A percentile compares a stretch with the other conserved stretches of the same genome.
Conservation (phyloP, 2,329 filamentous ascomycete genomes). For the Phaeosphaeriaceae sp. region DNA sequence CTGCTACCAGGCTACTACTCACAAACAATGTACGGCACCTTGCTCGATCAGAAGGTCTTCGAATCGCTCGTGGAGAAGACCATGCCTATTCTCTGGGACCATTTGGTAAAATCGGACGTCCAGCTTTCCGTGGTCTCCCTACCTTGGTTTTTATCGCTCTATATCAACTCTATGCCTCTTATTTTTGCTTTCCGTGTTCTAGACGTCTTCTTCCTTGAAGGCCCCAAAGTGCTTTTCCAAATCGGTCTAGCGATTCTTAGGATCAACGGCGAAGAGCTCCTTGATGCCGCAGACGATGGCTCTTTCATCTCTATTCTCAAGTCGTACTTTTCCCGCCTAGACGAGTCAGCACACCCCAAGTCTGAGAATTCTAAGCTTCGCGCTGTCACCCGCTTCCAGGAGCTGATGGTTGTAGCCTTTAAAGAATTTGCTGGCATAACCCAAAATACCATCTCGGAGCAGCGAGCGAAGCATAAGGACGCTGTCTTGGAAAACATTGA, state of each 20-base stretch:
- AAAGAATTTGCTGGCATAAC: conserved; percentile 98
- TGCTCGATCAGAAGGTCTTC: conserved; percentile 96
- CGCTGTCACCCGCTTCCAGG: conserved; percentile 94
- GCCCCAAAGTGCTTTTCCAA: conserved; percentile 96
- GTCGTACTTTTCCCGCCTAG: conserved; percentile 88
- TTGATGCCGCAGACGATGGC: conserved; percentile 92
- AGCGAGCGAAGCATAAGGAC: conserved; percentile 91
- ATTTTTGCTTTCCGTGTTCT: conserved; percentile 96
- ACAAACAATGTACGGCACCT: conserved; percentile 97
- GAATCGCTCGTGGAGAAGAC: conserved; percentile 98
- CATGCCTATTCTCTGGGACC: conserved; percentile 98
- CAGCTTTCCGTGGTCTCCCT: conserved; percentile 96
- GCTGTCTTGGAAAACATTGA: conserved; percentile 95
- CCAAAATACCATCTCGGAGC: conserved; percentile 87
- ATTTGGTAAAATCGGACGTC: conserved; percentile 95
- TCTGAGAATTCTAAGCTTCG: conserved; percentile 94
- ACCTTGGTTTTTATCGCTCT: conserved; percentile 96
- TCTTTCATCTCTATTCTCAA: conserved; percentile 97
- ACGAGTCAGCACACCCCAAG: conserved; percentile 94
- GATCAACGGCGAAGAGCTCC: conserved; percentile 93
- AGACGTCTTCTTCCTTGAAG: conserved; percentile 98
- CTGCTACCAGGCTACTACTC: conserved; percentile 97
- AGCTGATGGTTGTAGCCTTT: conserved; percentile 98
- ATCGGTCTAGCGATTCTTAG: conserved; percentile 94
- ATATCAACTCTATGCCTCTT: conserved; percentile 99